Base-by-base conservation (phyloP, 495 filamentous ascomycete species). In the Physcia stellaris region DNA sequence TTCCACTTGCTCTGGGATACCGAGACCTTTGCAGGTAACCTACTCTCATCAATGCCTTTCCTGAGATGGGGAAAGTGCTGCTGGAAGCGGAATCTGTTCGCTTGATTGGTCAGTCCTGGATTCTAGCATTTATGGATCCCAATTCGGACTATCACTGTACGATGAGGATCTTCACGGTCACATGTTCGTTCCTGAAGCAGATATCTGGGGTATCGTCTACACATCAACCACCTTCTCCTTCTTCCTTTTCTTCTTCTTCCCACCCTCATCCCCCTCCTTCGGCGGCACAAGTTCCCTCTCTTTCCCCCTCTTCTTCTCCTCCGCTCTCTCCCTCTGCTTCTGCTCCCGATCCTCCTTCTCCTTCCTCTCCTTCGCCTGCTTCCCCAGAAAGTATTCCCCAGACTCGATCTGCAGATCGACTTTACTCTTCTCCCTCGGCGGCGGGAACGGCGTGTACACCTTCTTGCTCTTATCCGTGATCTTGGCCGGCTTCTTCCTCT, bases 321-420 rank as follows among this genome's bases (percentile, higher is more conserved):
- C 76, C 62, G 80, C 81, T 71, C 90, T 92, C 59, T 72, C 63
- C 54, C 76, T 78, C 63, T 88, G 80, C 51, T 76, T 75, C 61
- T 87, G 85, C 49, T 83, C 69, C 37, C 82, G 64, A 48, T 81
- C 77, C 47, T 88, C 81, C 60, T 79, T 78, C 37, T 67, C 75
- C 38, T 72, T 82, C 35, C 88, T 69, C 45, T 92, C 84, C 68
- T 86, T 92, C 34, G 83, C 86, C 52, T 90, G 75, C 68, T 92
- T 92, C 38, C 75, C 74, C 53, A 96, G 61, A 63, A 96, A 95
- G 62, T 90, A 96, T 64, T 96, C 90, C 55, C 92, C 92, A 49
- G 74, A 86, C 71, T 99, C 90, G 63, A 96, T 90, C 70, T 96
- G 88, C 56, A 90, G 62, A 59, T 99, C 90, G 43, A 99, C 73